Conservation (phyloP, 2,329 filamentous ascomycete species). For the Taxawa tesnikishii region DNA sequence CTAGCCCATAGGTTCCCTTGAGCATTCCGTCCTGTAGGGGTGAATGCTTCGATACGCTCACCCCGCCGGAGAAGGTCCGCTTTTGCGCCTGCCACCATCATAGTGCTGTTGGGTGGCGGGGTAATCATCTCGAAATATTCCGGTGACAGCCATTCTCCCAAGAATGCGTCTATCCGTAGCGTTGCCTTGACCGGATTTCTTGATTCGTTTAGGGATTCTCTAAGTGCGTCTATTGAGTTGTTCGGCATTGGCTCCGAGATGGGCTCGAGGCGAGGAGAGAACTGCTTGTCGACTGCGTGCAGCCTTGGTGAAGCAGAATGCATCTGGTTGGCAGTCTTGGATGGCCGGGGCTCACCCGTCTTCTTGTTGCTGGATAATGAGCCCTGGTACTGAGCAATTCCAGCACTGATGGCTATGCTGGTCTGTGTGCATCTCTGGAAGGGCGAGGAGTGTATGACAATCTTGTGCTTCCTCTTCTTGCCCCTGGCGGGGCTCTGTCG, state of each 20-base stretch:
- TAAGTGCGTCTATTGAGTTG: slow-evolving; percentile 9
- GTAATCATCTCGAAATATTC: slow-evolving; percentile 91
- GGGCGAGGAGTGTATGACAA: slow-evolving; percentile 87
- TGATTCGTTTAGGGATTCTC: slow-evolving; percentile 19
- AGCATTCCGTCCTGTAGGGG: slow-evolving; percentile 21
- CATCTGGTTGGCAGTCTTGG: slow-evolving; percentile 15
- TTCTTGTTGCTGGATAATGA: slow-evolving; percentile 16
- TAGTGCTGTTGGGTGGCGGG: slow-evolving; percentile 69
- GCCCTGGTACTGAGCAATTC: slow-evolving; percentile 56
- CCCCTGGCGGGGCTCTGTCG: neutral
- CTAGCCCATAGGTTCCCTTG: slow-evolving; percentile 35
- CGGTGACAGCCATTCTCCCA: slow-evolving; percentile 90
- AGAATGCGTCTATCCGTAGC: slow-evolving; percentile 77
- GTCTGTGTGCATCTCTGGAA: slow-evolving; percentile 90
- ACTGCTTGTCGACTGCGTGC: slow-evolving; percentile 12
- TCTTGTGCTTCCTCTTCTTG: slow-evolving; percentile 51
- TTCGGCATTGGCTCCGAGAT: slow-evolving; percentile 25
- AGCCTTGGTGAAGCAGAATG: slow-evolving; percentile 21
- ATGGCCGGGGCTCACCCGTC: slow-evolving; percentile 14
- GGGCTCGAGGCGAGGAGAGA: slow-evolving; percentile 16
- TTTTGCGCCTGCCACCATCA: slow-evolving; percentile 85
- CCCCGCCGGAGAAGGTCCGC: slow-evolving; percentile 70
- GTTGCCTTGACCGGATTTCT: slow-evolving; percentile 39
- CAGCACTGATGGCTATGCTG: slow-evolving; percentile 74
- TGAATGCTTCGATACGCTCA: slow-evolving; percentile 43